These are phyloP conservation scores for Mycena leptocephala DNA, from an alignment of 768 basidiomycete genomes.

Conservation along the genomic window DNA sequence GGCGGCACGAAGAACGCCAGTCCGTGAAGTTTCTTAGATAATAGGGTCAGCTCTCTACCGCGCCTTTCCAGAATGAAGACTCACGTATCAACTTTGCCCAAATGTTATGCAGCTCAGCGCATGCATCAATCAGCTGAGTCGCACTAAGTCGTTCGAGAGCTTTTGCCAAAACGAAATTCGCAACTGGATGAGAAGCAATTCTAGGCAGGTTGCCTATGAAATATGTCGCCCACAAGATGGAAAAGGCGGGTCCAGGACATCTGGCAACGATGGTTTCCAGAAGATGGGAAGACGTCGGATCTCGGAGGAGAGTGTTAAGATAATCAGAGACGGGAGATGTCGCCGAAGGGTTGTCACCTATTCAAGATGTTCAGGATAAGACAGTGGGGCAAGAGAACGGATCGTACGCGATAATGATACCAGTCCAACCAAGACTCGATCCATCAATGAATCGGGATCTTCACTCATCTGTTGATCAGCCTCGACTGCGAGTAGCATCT, in stretches of 20 bases:
- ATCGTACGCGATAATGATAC: constrained; percentile 76
- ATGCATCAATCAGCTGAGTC: constrained; percentile 68
- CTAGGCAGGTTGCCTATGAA: constrained; percentile 82
- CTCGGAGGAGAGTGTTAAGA: constrained; percentile 85
- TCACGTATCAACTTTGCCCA: constrained; percentile 81
- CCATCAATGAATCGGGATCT: constrained; percentile 82
- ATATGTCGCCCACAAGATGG: constrained; percentile 83
- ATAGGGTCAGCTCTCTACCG: constrained; percentile 2
- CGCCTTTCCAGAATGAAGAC: constrained; percentile 46
- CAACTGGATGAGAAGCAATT: constrained; percentile 89
- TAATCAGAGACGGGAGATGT: constrained; percentile 79
- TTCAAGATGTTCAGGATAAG: neutral
- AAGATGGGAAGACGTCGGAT: constrained; percentile 91
- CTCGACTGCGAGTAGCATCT: constrained; percentile 92
- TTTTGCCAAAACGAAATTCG: constrained; percentile 94
- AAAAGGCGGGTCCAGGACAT: constrained; percentile 75
- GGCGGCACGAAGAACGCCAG: constrained; percentile 84
- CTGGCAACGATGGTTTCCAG: constrained; percentile 85
- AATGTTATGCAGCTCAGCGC: constrained; percentile 71
- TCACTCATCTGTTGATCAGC: constrained; percentile 74
- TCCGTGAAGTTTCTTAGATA: constrained; percentile 74
- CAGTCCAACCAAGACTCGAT: constrained; percentile 83
- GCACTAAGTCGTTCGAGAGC: constrained; percentile 77
- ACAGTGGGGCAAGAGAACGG: neutral
- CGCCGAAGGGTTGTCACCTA: constrained; percentile 57